A percentile compares a stretch with the other conserved stretches of the same genome.
Conservation (phyloP, 805 yeast genomes). For the Cyberlindnera galapagoensis region DNA sequence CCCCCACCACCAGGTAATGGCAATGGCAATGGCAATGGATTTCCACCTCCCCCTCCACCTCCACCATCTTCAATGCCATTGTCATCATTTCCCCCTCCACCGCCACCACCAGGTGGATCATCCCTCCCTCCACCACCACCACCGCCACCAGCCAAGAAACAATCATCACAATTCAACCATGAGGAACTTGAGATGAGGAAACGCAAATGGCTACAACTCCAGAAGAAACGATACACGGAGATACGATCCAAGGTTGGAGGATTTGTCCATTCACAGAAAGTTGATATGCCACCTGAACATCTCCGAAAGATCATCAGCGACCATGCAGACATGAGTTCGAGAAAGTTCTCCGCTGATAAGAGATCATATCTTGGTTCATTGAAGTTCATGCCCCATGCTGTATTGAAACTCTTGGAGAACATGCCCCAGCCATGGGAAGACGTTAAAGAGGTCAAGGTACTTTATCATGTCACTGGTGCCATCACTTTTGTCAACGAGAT, state of each 20-base stretch:
- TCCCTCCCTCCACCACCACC: slow-evolving; percentile 32
- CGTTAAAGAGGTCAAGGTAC: slow-evolving; percentile 73
- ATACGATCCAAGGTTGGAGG: slow-evolving; percentile 31
- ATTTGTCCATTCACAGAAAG: slow-evolving; percentile 51
- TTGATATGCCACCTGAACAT: slow-evolving; percentile 92
- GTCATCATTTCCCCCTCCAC: slow-evolving; percentile 18
- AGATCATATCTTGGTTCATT: slow-evolving; percentile 84
- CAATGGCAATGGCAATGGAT: slow-evolving; percentile 7
- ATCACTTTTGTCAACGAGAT: slow-evolving; percentile 90
- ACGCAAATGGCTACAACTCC: slow-evolving; percentile 56
- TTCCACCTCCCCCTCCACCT: slow-evolving; percentile 20
- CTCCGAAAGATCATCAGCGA: slow-evolving; percentile 74
- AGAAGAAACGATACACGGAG: slow-evolving; percentile 48
- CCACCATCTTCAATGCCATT: slow-evolving; percentile 23
- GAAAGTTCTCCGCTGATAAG: slow-evolving; percentile 75
- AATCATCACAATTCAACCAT: slow-evolving; percentile 14
- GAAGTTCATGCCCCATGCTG: slow-evolving; percentile 94
- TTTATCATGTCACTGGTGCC: slow-evolving; percentile 90
- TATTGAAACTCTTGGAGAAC: slow-evolving; percentile 79
- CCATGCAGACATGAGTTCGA: slow-evolving; percentile 80
- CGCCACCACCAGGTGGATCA: slow-evolving; percentile 19
- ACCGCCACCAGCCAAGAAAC: slow-evolving; percentile 14
- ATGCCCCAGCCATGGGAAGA: slow-evolving; percentile 99
- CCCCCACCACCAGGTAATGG: slow-evolving; percentile 23
- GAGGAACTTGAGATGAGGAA: slow-evolving; percentile 37